Evolutionary conservation across 257 asterid species (phyloP).

Genomic region (Solanum corneliomulleri): DNA sequence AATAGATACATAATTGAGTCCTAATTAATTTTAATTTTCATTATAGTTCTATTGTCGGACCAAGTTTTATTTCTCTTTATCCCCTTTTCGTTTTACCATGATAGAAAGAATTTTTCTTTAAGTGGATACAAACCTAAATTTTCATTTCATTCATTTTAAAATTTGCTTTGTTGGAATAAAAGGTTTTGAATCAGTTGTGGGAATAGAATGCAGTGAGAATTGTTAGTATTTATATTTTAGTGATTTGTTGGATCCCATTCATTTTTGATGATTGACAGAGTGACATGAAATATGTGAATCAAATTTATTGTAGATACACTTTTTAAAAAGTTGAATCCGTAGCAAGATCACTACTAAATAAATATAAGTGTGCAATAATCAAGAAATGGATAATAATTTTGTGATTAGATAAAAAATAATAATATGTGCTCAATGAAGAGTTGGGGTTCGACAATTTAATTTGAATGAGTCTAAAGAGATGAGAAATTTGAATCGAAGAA

Average conservation of each 20-base stretch:
- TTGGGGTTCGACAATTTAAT: not conserved
- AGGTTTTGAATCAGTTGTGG: not conserved
- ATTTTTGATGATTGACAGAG: not conserved
- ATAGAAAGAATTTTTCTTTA: too few species aligned
- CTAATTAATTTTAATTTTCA: not conserved
- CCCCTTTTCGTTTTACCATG: not conserved
- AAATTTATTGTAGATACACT: too few species aligned
- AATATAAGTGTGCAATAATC: not conserved
- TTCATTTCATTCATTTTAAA: not conserved
- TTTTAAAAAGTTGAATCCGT: not conserved
- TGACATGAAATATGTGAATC: not conserved
- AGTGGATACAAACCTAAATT: not conserved
- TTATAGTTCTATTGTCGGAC: not conserved
- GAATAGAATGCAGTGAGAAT: not conserved
- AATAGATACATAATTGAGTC: not conserved
- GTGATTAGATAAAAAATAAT: not conserved
- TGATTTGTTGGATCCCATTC: too few species aligned
- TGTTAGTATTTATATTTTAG: not conserved
- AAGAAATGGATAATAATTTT: not conserved
- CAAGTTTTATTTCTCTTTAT: not conserved
- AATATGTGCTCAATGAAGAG: not conserved
- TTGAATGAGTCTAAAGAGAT: too few species aligned
- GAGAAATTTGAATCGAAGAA: not conserved
- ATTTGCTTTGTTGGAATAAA: not conserved
- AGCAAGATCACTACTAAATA: not conserved